A percentile compares a stretch with the other conserved stretches of the same genome.
phyloP scores from a whole-genome alignment of 306 rosid genomes.

The Ammopiptanthus mongolicus region DNA sequence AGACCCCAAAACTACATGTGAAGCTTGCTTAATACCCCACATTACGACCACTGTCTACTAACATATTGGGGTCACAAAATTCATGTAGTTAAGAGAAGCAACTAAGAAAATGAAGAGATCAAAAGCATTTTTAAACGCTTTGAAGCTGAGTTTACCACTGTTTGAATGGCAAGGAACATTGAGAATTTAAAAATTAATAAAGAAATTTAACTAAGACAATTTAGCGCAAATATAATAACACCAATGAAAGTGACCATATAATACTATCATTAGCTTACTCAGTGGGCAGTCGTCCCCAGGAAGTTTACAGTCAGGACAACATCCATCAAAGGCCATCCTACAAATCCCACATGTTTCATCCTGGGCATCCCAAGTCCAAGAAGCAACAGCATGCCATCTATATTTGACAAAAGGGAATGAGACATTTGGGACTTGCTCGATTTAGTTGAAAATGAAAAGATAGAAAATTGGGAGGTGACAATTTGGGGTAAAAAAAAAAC shows the following conservation, averaged over 20 bases:
- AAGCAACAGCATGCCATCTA: slow-evolving; percentile 89
- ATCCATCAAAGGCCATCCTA: slow-evolving; percentile 96
- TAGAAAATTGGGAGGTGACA: neutral
- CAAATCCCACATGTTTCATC: slow-evolving; percentile 93
- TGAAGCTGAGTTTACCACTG: neutral
- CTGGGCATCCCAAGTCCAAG: slow-evolving; percentile 96
- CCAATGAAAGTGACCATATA: neutral
- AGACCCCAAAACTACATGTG: neutral
- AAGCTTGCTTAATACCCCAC: neutral
- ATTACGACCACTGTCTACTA: neutral
- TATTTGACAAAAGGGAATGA: slow-evolving; percentile 7
- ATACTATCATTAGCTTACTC: slow-evolving; percentile 45
- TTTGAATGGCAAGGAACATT: neutral
- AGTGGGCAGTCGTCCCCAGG: slow-evolving; percentile 91
- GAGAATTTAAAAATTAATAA: neutral
- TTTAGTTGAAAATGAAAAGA: neutral
- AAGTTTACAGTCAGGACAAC: slow-evolving; percentile 88
- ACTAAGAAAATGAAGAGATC: neutral
- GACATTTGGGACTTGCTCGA: neutral
- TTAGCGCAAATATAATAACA: neutral
- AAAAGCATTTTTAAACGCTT: neutral
- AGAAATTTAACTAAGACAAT: neutral
- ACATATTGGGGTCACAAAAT: neutral
- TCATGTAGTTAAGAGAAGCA: neutral
- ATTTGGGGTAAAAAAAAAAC: neutral